Conservation (phyloP, 2,329 filamentous ascomycete genomes). For the Lojkania enalia region DNA sequence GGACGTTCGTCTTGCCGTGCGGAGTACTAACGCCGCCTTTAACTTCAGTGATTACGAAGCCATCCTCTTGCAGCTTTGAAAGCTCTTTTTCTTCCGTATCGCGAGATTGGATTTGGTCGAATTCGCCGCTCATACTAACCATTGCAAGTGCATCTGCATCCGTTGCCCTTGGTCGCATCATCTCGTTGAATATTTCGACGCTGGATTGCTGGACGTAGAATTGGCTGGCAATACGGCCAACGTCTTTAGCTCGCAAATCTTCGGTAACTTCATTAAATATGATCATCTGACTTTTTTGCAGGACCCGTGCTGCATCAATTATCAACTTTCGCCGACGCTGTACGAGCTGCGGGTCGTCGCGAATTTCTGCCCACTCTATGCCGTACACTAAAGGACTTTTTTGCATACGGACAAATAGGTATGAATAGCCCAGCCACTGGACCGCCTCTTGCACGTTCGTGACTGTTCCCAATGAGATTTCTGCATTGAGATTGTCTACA, state of each 20-base stretch:
- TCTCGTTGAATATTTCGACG: conserved; percentile 92
- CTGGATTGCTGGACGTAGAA: conserved; percentile 94
- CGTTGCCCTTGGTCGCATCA: conserved; percentile 84
- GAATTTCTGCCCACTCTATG: conserved; percentile 90
- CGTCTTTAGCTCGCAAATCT: conserved; percentile 89
- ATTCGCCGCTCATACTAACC: conserved; percentile 97
- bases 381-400: conserved; percentile 89
- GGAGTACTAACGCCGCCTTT: conserved; percentile 67
- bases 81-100: conserved; percentile 91
- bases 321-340: conserved; percentile 82
- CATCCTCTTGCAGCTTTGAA: conserved; percentile 69
- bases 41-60: conserved; percentile 72
- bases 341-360: conserved; percentile 85
- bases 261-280: conserved; percentile 96
- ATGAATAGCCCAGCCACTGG: conserved; percentile 97
- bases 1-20: conserved; percentile 92
- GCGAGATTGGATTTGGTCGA: conserved; percentile 92
- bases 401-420: conserved; percentile 95
- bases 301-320: conserved; percentile 81
- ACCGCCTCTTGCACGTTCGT: conserved; percentile 92
- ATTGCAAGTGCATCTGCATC: conserved; percentile 94
- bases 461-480: conserved; percentile 90
- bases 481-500: conserved; percentile 95
- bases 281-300: conserved; percentile 97
- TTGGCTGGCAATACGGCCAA: conserved; percentile 94